A percentile compares a stretch with the other conserved stretches of the same genome.
These are phyloP conservation scores for Phaeosphaeriaceae sp. DNA, from an alignment of 2,329 filamentous ascomycete genomes.

Conservation along the genomic window DNA sequence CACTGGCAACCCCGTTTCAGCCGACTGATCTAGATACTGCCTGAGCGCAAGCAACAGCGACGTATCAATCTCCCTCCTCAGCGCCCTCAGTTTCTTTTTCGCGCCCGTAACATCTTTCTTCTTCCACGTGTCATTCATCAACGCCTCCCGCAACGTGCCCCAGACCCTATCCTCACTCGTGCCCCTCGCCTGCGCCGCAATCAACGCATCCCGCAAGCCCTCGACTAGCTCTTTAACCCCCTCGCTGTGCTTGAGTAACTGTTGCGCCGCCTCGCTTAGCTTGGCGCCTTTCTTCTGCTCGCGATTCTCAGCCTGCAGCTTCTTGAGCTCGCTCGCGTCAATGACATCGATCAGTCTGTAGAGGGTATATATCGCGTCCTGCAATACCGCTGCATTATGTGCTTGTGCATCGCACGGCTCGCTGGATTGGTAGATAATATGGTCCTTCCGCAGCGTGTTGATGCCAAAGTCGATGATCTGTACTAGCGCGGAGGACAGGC, in stretches of 20 bases:
- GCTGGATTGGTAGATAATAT: slow-evolving; percentile 28
- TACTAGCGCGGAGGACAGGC: slow-evolving; percentile 18
- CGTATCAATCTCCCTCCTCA: slow-evolving; percentile 34
- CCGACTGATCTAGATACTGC: slow-evolving; percentile 37
- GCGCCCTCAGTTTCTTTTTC: slow-evolving; percentile 31
- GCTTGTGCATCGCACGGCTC: slow-evolving; percentile 15
- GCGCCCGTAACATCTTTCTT: slow-evolving; percentile 34
- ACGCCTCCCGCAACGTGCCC: slow-evolving; percentile 29
- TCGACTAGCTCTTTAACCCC: slow-evolving; percentile 24
- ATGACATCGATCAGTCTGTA: slow-evolving; percentile 29
- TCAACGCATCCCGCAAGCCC: slow-evolving; percentile 14
- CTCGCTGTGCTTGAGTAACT: slow-evolving; percentile 35
- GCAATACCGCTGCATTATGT: slow-evolving; percentile 29
- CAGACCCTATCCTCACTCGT: slow-evolving; percentile 21
- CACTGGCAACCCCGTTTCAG: slow-evolving; percentile 34
- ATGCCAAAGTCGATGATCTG: slow-evolving; percentile 33
- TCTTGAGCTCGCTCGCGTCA: slow-evolving; percentile 26
- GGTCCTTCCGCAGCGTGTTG: slow-evolving; percentile 31
- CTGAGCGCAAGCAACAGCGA: slow-evolving; percentile 34
- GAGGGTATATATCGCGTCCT: slow-evolving; percentile 30
- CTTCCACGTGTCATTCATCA: slow-evolving; percentile 44
- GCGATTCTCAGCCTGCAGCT: slow-evolving; percentile 23
- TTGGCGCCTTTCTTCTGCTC: slow-evolving; percentile 24
- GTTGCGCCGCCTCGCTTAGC: slow-evolving; percentile 33
- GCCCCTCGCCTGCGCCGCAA: slow-evolving; percentile 24